Conservation (phyloP, 768 basidiomycete species). For the Leccinum uliginosum region DNA sequence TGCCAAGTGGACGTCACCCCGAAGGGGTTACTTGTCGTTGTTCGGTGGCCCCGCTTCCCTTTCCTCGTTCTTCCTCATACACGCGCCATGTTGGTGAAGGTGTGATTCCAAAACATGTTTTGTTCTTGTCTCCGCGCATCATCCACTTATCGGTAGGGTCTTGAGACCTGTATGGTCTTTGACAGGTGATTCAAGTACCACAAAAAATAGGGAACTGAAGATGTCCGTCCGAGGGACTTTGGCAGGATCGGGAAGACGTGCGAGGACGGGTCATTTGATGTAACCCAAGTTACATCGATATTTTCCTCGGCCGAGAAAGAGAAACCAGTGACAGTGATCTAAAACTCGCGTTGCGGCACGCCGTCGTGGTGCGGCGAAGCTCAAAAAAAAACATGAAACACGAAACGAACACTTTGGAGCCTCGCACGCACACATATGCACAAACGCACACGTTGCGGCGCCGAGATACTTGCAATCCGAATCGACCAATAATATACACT, state of each 20-base stretch:
- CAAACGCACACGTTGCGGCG: background rate
- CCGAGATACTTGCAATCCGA: no score
- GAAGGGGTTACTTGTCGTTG: background rate
- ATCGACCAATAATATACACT: background rate
- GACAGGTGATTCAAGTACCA: background rate
- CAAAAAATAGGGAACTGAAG: background rate
- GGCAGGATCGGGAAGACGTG: background rate
- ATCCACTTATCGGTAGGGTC: background rate
- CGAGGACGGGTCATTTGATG: background rate
- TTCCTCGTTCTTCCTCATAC: background rate
- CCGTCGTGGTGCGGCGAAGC: background rate
- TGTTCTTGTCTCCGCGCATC: background rate
- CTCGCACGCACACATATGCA: background rate
- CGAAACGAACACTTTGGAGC: background rate
- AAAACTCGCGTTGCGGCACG: background rate
- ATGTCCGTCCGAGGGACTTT: background rate
- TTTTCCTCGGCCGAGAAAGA: background rate
- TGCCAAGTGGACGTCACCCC: background rate
- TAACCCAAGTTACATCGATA: background rate
- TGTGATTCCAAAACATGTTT: background rate
- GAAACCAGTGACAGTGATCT: background rate
- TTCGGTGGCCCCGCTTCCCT: background rate
- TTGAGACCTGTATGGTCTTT: background rate
- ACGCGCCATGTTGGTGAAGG: background rate
- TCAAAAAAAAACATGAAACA: background rate